Evolutionary conservation across 1,284 basidiomycete genomes (phyloP).

Genomic region (Grifola frondosa): DNA sequence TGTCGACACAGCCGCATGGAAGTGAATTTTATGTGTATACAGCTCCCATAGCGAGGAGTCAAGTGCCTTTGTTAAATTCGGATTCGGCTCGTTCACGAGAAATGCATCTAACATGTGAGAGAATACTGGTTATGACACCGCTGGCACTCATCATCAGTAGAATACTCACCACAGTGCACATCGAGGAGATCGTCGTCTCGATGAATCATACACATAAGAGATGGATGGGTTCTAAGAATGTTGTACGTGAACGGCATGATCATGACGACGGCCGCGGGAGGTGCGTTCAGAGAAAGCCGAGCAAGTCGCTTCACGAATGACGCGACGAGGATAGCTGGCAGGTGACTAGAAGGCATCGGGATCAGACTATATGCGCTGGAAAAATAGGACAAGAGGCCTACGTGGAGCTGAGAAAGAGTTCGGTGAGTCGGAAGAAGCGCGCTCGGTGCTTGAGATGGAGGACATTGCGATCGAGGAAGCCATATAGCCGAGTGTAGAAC

Average conservation of each 20-base stretch:
- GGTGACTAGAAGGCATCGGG: slow-evolving; percentile 54
- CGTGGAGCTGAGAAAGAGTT: slow-evolving; percentile 90
- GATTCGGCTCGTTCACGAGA: slow-evolving; percentile 66
- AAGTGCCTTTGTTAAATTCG: slow-evolving; percentile 77
- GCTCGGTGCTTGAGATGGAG: slow-evolving; percentile 92
- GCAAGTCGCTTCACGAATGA: slow-evolving; percentile 94
- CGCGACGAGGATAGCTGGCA: slow-evolving; percentile 87
- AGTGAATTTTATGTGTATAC: slow-evolving; percentile 78
- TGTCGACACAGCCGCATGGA: slow-evolving; percentile 82
- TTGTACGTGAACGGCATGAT: slow-evolving; percentile 95
- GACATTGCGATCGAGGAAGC: slow-evolving; percentile 82
- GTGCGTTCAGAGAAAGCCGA: slow-evolving; percentile 79
- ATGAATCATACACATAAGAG: slow-evolving; percentile 93
- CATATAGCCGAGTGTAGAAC: slow-evolving; percentile 94
- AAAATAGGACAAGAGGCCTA: slow-evolving; percentile 29
- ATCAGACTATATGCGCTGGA: not conserved
- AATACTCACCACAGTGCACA: slow-evolving; percentile 36
- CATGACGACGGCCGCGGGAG: slow-evolving; percentile 89
- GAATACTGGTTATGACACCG: too few species aligned
- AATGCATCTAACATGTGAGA: slow-evolving; percentile 72
- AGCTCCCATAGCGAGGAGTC: slow-evolving; percentile 94
- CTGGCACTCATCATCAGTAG: not conserved
- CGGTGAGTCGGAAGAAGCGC: slow-evolving; percentile 91
- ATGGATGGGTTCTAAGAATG: slow-evolving; percentile 88
- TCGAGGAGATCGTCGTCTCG: slow-evolving; percentile 49